A percentile compares a stretch with the other conserved stretches of the same genome.
phyloP scores from a whole-genome alignment of 2,329 filamentous ascomycete species.

The Alternaria sp. region DNA sequence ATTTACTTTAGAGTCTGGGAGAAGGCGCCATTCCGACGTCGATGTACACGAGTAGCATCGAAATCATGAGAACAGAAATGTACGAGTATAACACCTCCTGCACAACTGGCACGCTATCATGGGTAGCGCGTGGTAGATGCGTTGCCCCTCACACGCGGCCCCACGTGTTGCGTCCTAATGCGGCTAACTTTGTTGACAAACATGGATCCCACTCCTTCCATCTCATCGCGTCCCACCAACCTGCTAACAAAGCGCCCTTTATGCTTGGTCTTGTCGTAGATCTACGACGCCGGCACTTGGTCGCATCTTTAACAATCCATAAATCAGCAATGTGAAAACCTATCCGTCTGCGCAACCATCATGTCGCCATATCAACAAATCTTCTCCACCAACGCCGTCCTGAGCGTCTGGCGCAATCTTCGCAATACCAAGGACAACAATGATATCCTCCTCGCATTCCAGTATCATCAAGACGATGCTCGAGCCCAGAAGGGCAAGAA shows the following conservation, averaged over 20 bases:
- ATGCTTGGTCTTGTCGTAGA: conserved; percentile 2
- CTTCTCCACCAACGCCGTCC: conserved; percentile 45
- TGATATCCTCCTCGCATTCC: conserved; percentile 46
- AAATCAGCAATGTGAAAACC: conserved; percentile 27
- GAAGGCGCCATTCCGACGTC: conserved; percentile 5
- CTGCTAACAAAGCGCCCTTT: conserved; percentile 14
- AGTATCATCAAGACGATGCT: conserved; percentile 44
- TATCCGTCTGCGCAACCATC: conserved; percentile 13
- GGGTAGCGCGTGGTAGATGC: conserved; percentile 10
- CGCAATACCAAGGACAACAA: conserved; percentile 43
- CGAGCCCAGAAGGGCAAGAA: conserved; percentile 29
- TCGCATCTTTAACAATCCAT: neutral
- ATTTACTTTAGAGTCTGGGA: conserved; percentile 20
- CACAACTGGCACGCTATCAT: conserved; percentile 3
- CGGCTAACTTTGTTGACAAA: conserved; percentile 20
- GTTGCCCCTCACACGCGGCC: conserved; percentile 24
- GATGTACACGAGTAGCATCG: conserved; percentile 7
- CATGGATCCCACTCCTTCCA: conserved; percentile 12
- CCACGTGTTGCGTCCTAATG: conserved; percentile 22
- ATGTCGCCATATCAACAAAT: conserved; percentile 48
- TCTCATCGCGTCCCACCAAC: conserved; percentile 13
- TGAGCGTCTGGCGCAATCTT: conserved; percentile 49
- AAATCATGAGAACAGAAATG: conserved; percentile 1
- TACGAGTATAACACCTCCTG: neutral
- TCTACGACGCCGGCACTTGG: neutral